Evolutionary conservation across 768 basidiomycete species (phyloP), one percentile per base, ranked within the genome.

Genomic region (Tulasnella calospora): DNA sequence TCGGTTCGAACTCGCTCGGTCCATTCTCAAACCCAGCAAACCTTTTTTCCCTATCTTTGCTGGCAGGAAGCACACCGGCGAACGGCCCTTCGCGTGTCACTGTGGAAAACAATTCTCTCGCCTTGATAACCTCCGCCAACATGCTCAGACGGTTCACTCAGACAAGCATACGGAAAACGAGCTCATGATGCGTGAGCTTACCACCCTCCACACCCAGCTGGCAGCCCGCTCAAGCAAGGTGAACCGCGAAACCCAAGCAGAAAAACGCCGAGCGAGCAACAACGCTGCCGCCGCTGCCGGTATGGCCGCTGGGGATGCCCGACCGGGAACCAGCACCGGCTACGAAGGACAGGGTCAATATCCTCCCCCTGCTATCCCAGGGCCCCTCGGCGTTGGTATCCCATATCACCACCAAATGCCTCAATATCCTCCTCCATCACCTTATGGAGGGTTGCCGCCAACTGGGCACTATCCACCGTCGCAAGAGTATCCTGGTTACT

Each of bases 131-230:
- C 89, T 99, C 2, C 91, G 97, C 70, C 97, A 99, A 83, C 97
- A 99, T 84, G 94, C 96, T 0, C 94, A 96, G 87, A 97, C 96
- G 7, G 96, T 98, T 0, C 97, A 99, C 82, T 91, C 95, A n/a
- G 95, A 98, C 83, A 94, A 94, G 86, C 79, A 79, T 15, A 92
- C 93, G 0, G 89, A 91, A 85, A 96, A 96, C 86, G 93, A 94
- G 83, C 86, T 89, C 74, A 95, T 95, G 94, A 95, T 96, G 93
- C 91, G 92, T 81, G 92, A 94, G 79, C 89, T 96, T 80, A 93
- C 93, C 72, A 88, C 89, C 6, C 88, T 96, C 70, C 94, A 96
- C 81, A 92, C 94, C 61, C 88, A 87, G 78, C 95, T 96, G 90
- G 90, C 92, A 17, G 85, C 81, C 23, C 70, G 67, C 38, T 55